Base-by-base conservation (phyloP, 2,329 filamentous ascomycete species). In the Pyrenochaeta sp. region DNA sequence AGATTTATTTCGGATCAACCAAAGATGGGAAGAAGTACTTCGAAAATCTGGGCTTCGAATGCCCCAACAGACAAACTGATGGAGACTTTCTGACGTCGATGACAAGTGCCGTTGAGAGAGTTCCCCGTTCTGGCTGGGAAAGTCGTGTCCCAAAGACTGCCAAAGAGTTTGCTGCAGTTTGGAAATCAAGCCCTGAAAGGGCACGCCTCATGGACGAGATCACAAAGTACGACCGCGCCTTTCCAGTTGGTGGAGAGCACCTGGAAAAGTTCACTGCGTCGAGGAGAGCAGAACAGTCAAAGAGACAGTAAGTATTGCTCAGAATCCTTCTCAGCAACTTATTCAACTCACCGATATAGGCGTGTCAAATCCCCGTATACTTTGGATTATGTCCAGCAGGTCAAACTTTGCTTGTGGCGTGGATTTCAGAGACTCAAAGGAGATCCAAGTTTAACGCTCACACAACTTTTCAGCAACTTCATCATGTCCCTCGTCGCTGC, bases 351-450 rank as follows among this genome's bases (percentile, higher is more conserved):
- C n/a, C n/a, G n/a, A n/a, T n/a, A 56, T 8, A 67, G 70, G 50
- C 86, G 89, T 3, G 70, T 79, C 35, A 83, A 83, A 67, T 95
- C 90, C 1, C 90, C 92, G 0, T 96, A 87, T 70, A 96, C 90
- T 1, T 76, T 96, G 24, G 93, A 89, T 0, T 89, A 87, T 55
- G 35, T 48, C 4, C 85, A 92, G 69, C 92, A 96, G 70, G 72
- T 96, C 51, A 69, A 80, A 47, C 83, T 96, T 9, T 96, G 91
- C 67, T 75, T 96, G 35, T 85, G 85, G 77, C 87, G 92, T 64
- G 90, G 90, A 7, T 94, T 87, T 75, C 82, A 84, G 62, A 84
- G 92, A 38, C 77, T 96, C 6, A 79, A 77, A 41, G 89, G 87
- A 38, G 92, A 96, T 64, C 86, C 88, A 14, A 87, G 82, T 62